These are phyloP conservation scores for Phragmites australis DNA, from an alignment of 176 grass and related monocot genomes.

Conservation along the genomic window DNA sequence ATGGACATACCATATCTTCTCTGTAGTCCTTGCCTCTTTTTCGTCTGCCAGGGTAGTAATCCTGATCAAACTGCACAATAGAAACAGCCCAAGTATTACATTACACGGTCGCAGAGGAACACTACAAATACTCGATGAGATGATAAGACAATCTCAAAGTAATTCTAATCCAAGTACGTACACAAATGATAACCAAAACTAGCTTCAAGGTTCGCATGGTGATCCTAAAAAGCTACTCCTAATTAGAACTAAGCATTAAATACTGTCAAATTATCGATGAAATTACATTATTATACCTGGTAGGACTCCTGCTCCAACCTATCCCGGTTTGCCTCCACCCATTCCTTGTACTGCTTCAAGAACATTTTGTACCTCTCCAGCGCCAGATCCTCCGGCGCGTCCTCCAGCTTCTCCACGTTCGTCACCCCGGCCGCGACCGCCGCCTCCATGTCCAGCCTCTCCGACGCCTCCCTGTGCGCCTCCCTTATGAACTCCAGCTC, in stretches of 20 bases:
- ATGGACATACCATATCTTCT: slow-evolving; percentile 87
- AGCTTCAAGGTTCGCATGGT: not conserved
- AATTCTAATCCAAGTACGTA: not conserved
- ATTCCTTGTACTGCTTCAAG: slow-evolving; percentile 93
- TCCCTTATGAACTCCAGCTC: slow-evolving; percentile 92
- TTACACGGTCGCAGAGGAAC: not conserved
- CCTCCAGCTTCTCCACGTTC: slow-evolving; percentile 56
- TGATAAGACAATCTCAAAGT: not conserved
- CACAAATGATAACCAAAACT: slow-evolving; percentile 15
- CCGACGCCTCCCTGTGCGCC: slow-evolving; percentile 65
- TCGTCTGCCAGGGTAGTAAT: slow-evolving; percentile 95
- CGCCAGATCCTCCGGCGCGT: slow-evolving; percentile 47
- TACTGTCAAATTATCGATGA: not conserved
- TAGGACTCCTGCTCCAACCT: slow-evolving; percentile 82
- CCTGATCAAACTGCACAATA: slow-evolving; percentile 85
- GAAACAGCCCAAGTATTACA: slow-evolving; percentile 25
- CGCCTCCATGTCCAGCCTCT: slow-evolving; percentile 72
- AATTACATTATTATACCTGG: slow-evolving; percentile 52
- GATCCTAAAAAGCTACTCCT: not conserved
- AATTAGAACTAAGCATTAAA: not conserved
- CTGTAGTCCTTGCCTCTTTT: slow-evolving; percentile 93
- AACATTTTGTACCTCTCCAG: slow-evolving; percentile 84
- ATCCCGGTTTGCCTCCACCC: slow-evolving; percentile 78
- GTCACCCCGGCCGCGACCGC: slow-evolving; percentile 42
- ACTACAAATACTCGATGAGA: not conserved